A percentile compares a stretch with the other conserved stretches of the same genome.
Evolutionary conservation across 306 rosid species (phyloP).

Genomic region (Pyrus communis): DNA sequence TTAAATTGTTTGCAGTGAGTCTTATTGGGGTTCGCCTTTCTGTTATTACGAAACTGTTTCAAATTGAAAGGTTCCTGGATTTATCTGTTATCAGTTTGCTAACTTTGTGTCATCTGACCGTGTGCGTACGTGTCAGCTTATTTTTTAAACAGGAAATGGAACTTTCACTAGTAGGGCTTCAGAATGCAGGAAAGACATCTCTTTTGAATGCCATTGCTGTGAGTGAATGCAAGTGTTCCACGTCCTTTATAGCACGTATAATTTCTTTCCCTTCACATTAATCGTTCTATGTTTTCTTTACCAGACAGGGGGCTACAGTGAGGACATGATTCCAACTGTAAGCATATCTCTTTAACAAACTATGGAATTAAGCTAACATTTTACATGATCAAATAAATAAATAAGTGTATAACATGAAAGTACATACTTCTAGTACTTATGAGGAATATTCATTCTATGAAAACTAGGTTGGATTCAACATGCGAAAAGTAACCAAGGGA

Average conservation of each 20-base stretch:
- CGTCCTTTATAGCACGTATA: background rate
- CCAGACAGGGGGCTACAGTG: conserved; percentile 91
- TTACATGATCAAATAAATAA: background rate
- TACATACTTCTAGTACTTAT: background rate
- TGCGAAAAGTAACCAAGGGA: conserved; percentile 89
- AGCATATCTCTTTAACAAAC: conserved; percentile 21
- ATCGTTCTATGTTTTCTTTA: conserved; percentile 12
- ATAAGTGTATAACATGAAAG: background rate
- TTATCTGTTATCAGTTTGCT: background rate
- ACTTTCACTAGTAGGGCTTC: conserved; percentile 92
- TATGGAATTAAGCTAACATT: background rate
- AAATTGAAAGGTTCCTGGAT: background rate
- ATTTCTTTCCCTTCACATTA: conserved; percentile 18
- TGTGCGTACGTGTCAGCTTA: conserved; percentile 39
- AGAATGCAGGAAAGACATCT: conserved; percentile 91
- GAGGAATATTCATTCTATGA: background rate
- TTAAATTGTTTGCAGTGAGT: background rate
- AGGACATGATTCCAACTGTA: conserved; percentile 99
- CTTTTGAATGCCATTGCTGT: conserved; percentile 89
- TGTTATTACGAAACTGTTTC: background rate
- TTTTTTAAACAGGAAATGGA: conserved; percentile 98
- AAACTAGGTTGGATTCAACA: conserved; percentile 82
- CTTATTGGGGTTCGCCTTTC: background rate
- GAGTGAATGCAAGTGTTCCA: conserved; percentile 34
- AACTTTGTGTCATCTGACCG: background rate